Evolutionary conservation across 768 basidiomycete genomes (phyloP), one percentile per base, ranked within the genome.

Genomic region (Leccinum obscurum): DNA sequence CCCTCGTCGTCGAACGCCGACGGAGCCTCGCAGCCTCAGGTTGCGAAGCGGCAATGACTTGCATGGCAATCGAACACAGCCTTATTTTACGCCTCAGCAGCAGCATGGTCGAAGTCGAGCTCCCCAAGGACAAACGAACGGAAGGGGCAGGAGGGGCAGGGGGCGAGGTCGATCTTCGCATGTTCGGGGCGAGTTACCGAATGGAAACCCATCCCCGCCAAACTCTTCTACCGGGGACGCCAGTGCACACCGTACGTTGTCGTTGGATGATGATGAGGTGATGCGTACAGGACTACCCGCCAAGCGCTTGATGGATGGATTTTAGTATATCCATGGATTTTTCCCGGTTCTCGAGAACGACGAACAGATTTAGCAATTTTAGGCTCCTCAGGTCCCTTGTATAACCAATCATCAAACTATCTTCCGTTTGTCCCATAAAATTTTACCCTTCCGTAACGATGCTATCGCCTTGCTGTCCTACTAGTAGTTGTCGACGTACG

Each of bases 1-100:
- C 6, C 20, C 39, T 41, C 56, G 39, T 32, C 51, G 59, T 34
- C 61, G 57, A 46, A 53, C 60, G n/a, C 61, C 64, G 4, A 62
- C 53, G 15, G 63, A 56, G 37, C 59, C 61, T 8, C 64, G 55
- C 22, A 53, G 54, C 39, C 26, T 52, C 49, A 50, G 57, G 55
- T 51, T 54, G 58, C 61, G 39, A 9, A 6, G 20, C 1, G 60
- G 35, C 17, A 48, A 28, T 17, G 59, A 57, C n/a, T 24, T 2
- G 24, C 57, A 37, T 15, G 28, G 50, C 26, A 39, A 22, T n/a
- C 61, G 13, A 6, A 39, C 6, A 15, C 52, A 52, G 14, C 35
- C 61, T n/a, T 51, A 46, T 26, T 28, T 30, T 48, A 20, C 22
- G 17, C 10, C 50, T 15, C 63, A 30, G 17, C 55, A 50, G 9